Evolutionary conservation across 805 yeast species (phyloP).

Genomic region (Ogataea populi-albae): DNA sequence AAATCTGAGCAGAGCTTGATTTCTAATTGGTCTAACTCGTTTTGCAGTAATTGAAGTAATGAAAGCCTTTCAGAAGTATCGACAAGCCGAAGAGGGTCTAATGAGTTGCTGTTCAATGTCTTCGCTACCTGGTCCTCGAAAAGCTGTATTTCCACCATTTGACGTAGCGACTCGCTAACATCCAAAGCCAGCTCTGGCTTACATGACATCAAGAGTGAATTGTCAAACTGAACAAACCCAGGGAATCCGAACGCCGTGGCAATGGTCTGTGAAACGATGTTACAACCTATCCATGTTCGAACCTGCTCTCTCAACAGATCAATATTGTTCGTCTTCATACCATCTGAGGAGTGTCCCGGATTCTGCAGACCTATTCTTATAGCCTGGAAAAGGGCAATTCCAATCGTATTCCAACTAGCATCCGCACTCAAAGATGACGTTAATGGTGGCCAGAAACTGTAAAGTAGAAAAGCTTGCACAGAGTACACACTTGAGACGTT

Average conservation of each 20-base stretch:
- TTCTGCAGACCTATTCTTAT: slow-evolving; percentile 87
- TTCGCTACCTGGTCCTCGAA: slow-evolving; percentile 83
- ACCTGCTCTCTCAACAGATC: slow-evolving; percentile 68
- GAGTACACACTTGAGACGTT: slow-evolving; percentile 91
- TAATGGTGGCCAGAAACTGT: slow-evolving; percentile 94
- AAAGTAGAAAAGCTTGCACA: slow-evolving; percentile 86
- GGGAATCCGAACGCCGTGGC: slow-evolving; percentile 96
- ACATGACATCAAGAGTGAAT: slow-evolving; percentile 56
- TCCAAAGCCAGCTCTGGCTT: slow-evolving; percentile 41
- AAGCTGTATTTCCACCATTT: slow-evolving; percentile 78
- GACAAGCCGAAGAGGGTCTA: slow-evolving; percentile 63
- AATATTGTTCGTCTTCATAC: slow-evolving; percentile 43
- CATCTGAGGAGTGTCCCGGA: slow-evolving; percentile 58
- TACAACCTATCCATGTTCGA: slow-evolving; percentile 92
- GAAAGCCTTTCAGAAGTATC: slow-evolving; percentile 73
- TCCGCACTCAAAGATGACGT: slow-evolving; percentile 94
- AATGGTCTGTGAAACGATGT: slow-evolving; percentile 82
- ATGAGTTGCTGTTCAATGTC: slow-evolving; percentile 67
- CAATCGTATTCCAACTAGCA: slow-evolving; percentile 93
- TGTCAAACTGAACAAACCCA: slow-evolving; percentile 82
- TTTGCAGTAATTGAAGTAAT: slow-evolving; percentile 62
- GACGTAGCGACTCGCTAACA: slow-evolving; percentile 60
- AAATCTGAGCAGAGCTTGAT: slow-evolving; percentile 40
- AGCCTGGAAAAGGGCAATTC: slow-evolving; percentile 90
- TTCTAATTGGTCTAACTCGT: slow-evolving; percentile 77